A percentile compares a stretch with the other conserved stretches of the same genome.
Conservation (phyloP, 129 eudicot genomes). For the Tagetes patula region DNA sequence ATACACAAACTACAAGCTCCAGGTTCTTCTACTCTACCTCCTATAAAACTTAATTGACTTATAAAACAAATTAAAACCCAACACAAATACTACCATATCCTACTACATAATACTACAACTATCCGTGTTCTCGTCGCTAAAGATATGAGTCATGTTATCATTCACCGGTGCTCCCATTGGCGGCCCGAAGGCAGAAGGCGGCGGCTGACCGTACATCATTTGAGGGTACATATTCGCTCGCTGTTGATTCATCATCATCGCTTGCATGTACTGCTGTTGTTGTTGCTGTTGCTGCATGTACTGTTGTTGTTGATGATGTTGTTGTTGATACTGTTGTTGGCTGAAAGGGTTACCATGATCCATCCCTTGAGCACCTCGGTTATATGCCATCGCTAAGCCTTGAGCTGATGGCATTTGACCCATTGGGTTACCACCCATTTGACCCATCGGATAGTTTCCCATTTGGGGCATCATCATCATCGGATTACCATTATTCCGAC, state of each 20-base stretch:
- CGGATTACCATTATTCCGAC: conserved; percentile 32
- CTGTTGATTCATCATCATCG: conserved; percentile 93
- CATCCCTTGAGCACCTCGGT: conserved; percentile 42
- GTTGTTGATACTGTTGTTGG: conserved; percentile 36
- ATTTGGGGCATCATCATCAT: conserved; percentile 45
- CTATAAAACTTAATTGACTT: conserved; percentile 28
- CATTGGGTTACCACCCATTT: conserved; percentile 52
- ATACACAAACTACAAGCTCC: conserved; percentile 32
- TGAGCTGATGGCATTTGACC: conserved; percentile 49
- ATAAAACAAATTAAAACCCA: conserved; percentile 20
- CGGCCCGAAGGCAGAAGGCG: conserved; percentile 51
- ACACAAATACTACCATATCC: conserved; percentile 16
- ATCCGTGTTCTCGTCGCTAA: conserved; percentile 79
- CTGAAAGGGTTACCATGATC: conserved; percentile 50
- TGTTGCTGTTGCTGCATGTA: conserved; percentile 42
- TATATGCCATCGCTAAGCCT: conserved; percentile 43
- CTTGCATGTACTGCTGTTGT: conserved; percentile 78
- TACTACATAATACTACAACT: conserved; percentile 85
- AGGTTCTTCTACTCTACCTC: conserved; percentile 31
- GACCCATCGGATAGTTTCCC: conserved; percentile 41
- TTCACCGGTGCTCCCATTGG: conserved; percentile 48
- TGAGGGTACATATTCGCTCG: conserved; percentile 54
- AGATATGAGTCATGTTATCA: conserved; percentile 55
- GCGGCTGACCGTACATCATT: conserved; percentile 61
- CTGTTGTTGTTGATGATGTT: conserved; percentile 28